These are phyloP conservation scores for Lactarius pseudohatsudake DNA, from an alignment of 768 basidiomycete species.

Conservation along the genomic window DNA sequence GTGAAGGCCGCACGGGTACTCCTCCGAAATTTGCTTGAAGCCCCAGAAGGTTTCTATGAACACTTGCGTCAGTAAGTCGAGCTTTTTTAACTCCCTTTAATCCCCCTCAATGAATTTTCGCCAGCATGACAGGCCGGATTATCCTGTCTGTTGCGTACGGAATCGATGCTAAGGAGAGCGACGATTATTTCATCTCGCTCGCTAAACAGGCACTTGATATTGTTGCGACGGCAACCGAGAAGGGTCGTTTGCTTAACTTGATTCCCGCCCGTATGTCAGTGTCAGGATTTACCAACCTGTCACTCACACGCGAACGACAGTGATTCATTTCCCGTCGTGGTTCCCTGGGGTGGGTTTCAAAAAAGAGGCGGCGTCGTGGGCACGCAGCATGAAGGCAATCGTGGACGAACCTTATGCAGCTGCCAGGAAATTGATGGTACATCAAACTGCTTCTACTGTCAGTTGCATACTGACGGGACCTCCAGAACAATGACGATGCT, in stretches of 20 bases:
- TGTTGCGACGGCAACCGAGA: slow-evolving; percentile 31
- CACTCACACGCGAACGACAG: slow-evolving; percentile 12
- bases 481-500: not conserved
- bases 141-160: slow-evolving; percentile 49
- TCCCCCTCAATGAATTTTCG: not conserved
- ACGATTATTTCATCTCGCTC: slow-evolving; percentile 41
- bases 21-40: slow-evolving; percentile 36
- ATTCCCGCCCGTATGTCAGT: slow-evolving; percentile 34
- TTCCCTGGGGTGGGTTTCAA: slow-evolving; percentile 34
- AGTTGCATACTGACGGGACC: not conserved
- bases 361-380: slow-evolving; percentile 26
- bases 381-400: slow-evolving; percentile 30
- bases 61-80: slow-evolving; percentile 40
- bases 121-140: slow-evolving; percentile 43
- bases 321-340: slow-evolving; percentile 33
- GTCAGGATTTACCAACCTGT: slow-evolving; percentile 1
- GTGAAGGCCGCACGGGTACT: slow-evolving; percentile 34
- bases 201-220: slow-evolving; percentile 30
- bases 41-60: slow-evolving; percentile 42
- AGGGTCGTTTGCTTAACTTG: slow-evolving; percentile 48
- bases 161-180: slow-evolving; percentile 38
- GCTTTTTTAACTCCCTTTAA: not conserved
- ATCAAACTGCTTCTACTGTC: not conserved
- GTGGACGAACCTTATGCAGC: slow-evolving; percentile 31
- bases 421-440: slow-evolving; percentile 31